phyloP scores from a whole-genome alignment of 306 rosid species.

The Oxytropis ochrocephala region DNA sequence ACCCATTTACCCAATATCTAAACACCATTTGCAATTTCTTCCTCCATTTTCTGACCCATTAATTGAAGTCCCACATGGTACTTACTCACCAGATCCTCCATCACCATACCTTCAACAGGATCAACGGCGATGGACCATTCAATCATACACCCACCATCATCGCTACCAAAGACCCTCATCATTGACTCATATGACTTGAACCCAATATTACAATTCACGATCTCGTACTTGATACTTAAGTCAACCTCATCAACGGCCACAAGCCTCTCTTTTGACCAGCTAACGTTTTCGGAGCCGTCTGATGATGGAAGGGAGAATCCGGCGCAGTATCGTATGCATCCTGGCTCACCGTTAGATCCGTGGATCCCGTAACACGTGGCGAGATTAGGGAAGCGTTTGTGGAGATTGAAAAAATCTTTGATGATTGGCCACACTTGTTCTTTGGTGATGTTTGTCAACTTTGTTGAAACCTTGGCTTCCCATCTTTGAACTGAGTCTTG shows the following conservation, averaged over 20 bases:
- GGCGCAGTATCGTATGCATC: conserved; percentile 52
- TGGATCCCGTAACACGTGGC: conserved; percentile 42
- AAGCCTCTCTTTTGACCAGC: conserved; percentile 62
- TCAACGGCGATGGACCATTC: conserved; percentile 50
- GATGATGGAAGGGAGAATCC: conserved; percentile 45
- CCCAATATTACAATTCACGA: conserved; percentile 50
- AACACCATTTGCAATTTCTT: neutral
- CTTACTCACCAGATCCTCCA: conserved; percentile 28
- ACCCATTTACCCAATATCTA: neutral
- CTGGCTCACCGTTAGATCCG: conserved; percentile 48
- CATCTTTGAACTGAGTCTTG: conserved; percentile 15
- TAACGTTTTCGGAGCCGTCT: neutral
- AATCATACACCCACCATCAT: conserved; percentile 26
- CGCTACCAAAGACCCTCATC: conserved; percentile 13
- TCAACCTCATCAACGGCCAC: conserved; percentile 35
- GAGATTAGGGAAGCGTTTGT: conserved; percentile 44
- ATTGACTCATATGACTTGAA: conserved; percentile 37
- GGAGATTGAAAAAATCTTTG: conserved; percentile 61
- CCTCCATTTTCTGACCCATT: conserved; percentile 41
- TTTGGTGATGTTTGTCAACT: conserved; percentile 2
- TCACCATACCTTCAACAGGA: conserved; percentile 31
- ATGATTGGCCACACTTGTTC: conserved; percentile 45
- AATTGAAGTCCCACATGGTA: conserved; percentile 29
- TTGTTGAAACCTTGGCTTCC: conserved; percentile 36
- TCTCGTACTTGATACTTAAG: conserved; percentile 36